phyloP scores from a whole-genome alignment of 306 rosid genomes.

The Dryas octopetala region DNA sequence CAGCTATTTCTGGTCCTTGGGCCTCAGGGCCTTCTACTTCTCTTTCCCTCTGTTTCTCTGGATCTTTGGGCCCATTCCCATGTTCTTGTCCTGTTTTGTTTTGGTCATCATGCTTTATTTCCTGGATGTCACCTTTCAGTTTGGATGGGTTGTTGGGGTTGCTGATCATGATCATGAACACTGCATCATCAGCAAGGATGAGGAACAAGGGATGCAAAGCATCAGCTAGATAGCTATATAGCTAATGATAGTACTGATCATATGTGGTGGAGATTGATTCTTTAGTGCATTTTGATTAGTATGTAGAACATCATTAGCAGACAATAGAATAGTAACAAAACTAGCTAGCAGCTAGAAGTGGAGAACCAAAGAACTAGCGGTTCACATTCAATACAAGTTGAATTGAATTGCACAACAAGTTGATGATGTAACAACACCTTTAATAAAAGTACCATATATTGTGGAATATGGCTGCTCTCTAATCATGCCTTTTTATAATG shows the following conservation, averaged over 20 bases:
- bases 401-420: neutral
- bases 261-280: no score
- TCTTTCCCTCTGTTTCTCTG: conserved; percentile 82
- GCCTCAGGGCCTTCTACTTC: conserved; percentile 82
- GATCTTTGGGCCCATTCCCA: conserved; percentile 88
- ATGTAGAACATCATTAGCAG: neutral
- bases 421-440: neutral
- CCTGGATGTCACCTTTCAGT: conserved; percentile 55
- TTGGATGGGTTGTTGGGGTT: conserved; percentile 40
- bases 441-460: neutral
- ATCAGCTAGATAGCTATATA: neutral
- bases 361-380: neutral
- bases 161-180: conserved; percentile 23
- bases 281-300: no score
- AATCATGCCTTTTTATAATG: neutral
- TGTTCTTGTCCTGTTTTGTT: conserved; percentile 52
- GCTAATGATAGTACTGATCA: no score
- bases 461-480: no score
- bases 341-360: neutral
- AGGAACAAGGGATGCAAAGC: conserved; percentile 35
- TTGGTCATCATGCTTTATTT: conserved; percentile 63
- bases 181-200: conserved; percentile 21
- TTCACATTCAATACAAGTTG: conserved; percentile 17
- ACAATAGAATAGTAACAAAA: neutral
- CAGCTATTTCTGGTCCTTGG: conserved; percentile 83